Percentiles rank a stretch among this genome's conserved stretches.
Conservation (phyloP, 2,329 filamentous ascomycete species). For the Thielaviopsis cerberus region DNA sequence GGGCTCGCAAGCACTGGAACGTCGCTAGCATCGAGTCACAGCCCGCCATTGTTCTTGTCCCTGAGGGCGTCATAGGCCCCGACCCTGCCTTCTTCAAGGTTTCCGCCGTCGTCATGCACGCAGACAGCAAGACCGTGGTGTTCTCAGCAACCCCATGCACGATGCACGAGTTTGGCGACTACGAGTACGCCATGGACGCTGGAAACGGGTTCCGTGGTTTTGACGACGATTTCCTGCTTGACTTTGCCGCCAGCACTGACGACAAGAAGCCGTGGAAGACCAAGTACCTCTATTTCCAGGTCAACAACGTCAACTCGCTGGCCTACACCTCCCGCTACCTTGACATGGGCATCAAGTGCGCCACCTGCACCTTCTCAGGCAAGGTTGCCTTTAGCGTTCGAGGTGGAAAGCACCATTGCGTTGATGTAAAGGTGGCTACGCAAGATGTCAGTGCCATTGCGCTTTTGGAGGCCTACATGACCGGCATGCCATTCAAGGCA, state of each 20-base stretch:
- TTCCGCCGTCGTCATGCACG: background rate
- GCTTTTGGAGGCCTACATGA: background rate
- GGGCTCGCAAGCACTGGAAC: background rate
- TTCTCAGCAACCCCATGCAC: background rate
- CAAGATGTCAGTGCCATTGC: background rate
- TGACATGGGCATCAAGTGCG: constrained; percentile 2
- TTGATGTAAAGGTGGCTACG: constrained; percentile 1
- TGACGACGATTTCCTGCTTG: background rate
- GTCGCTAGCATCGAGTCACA: background rate
- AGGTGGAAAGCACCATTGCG: background rate
- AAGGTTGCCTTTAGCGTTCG: background rate
- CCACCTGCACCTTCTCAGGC: background rate
- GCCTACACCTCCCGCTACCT: background rate
- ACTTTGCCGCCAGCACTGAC: background rate
- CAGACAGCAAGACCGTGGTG: background rate
- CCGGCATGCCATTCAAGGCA: background rate
- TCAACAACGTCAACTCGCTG: background rate
- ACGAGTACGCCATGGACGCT: constrained; percentile 1
- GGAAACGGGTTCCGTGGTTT: background rate
- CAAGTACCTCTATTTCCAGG: background rate
- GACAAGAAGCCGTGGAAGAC: constrained; percentile 1
- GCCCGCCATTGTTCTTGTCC: background rate
- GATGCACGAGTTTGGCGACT: background rate
- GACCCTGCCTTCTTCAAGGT: background rate
- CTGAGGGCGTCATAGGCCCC: background rate